Evolutionary conservation across 73 alveolate species (phyloP), one percentile per base, ranked within the genome.

Genomic region (Paramecium pentaurelia): DNA sequence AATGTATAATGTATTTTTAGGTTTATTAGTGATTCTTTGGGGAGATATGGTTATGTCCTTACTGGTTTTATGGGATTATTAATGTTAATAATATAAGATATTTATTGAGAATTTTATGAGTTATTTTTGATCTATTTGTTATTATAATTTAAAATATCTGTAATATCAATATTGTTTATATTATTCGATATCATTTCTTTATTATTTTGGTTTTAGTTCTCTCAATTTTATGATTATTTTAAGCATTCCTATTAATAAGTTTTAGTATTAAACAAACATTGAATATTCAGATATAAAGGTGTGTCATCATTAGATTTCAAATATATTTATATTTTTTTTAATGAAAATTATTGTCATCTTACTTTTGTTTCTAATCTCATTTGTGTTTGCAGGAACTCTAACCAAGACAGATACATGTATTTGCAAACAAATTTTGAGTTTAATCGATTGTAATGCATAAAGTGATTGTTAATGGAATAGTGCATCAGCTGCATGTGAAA

Each of bases 391-490:
- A 25, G 91, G 47, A 36, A 80, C 75, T 8, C 47, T 80, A 3
- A 10, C 91, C 1, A 80, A 42, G n/a, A 20, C 77, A 45, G 73
- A 40, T 44, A 34, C 54, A 1, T 80, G 91, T n/a, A n/a, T 30
- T 22, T 80, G 91, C 28, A 49, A 27, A 11, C 2, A 80, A 45
- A 25, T 80, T 32, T 18, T 27, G 20, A 42, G 64, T 45, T 80
- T 3, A 45, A 80, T 8, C 4, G 91, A 80, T 80, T 80, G 91
- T 64, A 6, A 9, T 44, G 0, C 42, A 20, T 14, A 34, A 8
- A 64, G 2, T 47, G 47, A 47, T 80, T 80, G 91, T 64, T 10
- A 32, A 80, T 44, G 91, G 91, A 42, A 80, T 10, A 64, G 51
- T 28, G 47, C 3, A 28, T 32, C 20, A 16, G 84, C 51, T 28